Base-by-base conservation (phyloP, 2,329 filamentous ascomycete genomes). In the Didymosphaeria variabile region DNA sequence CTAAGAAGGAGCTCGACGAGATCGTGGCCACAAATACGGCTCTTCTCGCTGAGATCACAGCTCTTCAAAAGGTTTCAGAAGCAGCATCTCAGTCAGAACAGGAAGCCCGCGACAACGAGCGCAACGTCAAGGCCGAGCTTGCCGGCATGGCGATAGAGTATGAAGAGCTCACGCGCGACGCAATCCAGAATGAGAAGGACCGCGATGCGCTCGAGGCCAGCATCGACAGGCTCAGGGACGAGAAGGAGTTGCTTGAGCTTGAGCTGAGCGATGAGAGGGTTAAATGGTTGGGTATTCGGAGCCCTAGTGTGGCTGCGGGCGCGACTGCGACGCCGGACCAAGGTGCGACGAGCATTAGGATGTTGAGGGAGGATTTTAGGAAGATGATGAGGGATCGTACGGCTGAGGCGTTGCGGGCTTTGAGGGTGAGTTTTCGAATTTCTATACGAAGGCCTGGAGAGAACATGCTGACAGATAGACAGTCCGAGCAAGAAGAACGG, bases 311-410 rank as follows among this genome's bases (percentile, higher is more conserved):
- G 5, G 71, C 67, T 64, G 75, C 56, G 58, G 70, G 66, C 2
- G 74, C 66, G 65, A 74, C 54, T 61, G 69, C 64, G 7, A 58
- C 64, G 1, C 55, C 61, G 9, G 70, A 71, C 47, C 76, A 79
- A 60, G 87, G 89, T 65, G 86, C 82, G 10, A 91, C 88, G 12
- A 91, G 88, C 68, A 89, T 88, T 26, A 86, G 86, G 78, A 88
- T 91, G 44, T 72, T 92, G 71, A 88, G 88, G 77, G 89, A 88
- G 64, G 90, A 92, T 75, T 92, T 92, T 74, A 91, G 91, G 82
- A 91, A 90, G 81, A 92, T 92, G 90, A 91, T 92, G 89, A 84
- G 88, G 65, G 89, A 92, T 71, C 88, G 88, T 51, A 86, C 89
- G 63, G 82, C 84, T 1, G 90, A 92, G 75, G 88, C 86, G 63